These are phyloP conservation scores for Colletotrichum zoysiae DNA, from an alignment of 2,329 filamentous ascomycete species.

Conservation along the genomic window DNA sequence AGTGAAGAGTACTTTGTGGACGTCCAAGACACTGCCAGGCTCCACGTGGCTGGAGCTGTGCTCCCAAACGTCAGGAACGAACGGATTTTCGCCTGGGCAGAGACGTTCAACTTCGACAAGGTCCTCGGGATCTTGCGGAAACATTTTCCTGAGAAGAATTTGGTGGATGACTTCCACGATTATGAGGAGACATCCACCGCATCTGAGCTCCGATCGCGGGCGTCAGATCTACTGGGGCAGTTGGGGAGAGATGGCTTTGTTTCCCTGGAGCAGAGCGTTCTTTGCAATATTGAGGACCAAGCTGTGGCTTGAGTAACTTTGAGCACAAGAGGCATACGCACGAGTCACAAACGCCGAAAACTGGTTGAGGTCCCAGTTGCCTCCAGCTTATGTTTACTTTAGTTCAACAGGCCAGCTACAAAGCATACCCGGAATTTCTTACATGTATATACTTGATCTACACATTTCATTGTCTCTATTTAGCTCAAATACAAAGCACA, in stretches of 20 bases:
- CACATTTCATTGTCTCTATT: not conserved
- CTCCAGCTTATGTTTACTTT: not conserved
- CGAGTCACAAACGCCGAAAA: not conserved
- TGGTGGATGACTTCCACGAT: conserved; percentile 46
- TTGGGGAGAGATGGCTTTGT: conserved; percentile 26
- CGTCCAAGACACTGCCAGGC: conserved; percentile 61
- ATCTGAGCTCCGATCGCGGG: conserved; percentile 7
- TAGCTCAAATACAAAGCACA: conserved; percentile 10
- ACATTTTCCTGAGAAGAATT: conserved; percentile 38
- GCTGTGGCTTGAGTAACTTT: not conserved
- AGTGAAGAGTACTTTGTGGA: conserved; percentile 61
- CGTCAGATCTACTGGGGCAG: conserved; percentile 10
- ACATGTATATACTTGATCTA: conserved; percentile 27
- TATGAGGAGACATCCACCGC: conserved; percentile 25
- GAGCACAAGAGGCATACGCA: not conserved
- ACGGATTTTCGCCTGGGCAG: conserved; percentile 66
- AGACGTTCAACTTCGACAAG: conserved; percentile 61
- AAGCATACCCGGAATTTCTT: conserved; percentile 3
- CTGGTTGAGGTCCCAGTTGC: not conserved
- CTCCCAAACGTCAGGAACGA: conserved; percentile 59
- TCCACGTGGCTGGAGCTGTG: conserved; percentile 66
- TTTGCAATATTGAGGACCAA: conserved; percentile 23
- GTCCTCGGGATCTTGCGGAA: conserved; percentile 50
- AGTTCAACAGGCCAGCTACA: not conserved
- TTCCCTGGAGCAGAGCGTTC: conserved; percentile 25